A percentile compares a stretch with the other conserved stretches of the same genome.
phyloP scores from a whole-genome alignment of 2,329 filamentous ascomycete genomes.

The Beauveria sp. region DNA sequence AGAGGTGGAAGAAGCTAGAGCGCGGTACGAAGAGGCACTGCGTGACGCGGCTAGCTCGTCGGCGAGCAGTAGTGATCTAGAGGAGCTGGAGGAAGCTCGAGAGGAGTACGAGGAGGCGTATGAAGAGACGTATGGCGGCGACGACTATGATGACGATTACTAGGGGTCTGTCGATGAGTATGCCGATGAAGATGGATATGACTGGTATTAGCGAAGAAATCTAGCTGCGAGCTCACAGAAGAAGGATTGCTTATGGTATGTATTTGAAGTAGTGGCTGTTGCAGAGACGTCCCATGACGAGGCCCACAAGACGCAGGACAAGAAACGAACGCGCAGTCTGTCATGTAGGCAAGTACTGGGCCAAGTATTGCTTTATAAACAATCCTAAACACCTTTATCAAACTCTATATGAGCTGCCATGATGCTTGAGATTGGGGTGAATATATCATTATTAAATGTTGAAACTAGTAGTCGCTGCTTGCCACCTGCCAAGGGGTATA shows the following conservation, averaged over 20 bases:
- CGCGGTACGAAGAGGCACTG: conserved; percentile 36
- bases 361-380: too few species aligned
- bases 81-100: conserved; percentile 45
- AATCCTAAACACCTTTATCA: too few species aligned
- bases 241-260: neutral
- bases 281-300: neutral
- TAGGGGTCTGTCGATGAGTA: neutral
- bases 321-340: too few species aligned
- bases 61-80: conserved; percentile 43
- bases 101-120: conserved; percentile 44
- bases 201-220: neutral
- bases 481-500: conserved; percentile 1
- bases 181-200: neutral
- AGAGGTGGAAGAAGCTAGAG: conserved; percentile 33
- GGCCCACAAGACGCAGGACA: too few species aligned
- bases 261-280: neutral
- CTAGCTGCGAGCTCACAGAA: neutral
- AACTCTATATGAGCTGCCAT: neutral
- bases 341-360: too few species aligned
- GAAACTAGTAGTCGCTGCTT: neutral
- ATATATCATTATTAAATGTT: conserved; percentile 3
- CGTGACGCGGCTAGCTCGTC: conserved; percentile 31
- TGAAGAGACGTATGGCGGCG: conserved; percentile 33
- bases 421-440: neutral
- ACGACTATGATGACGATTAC: neutral